A percentile compares a stretch with the other conserved stretches of the same genome.
phyloP scores from a whole-genome alignment of 2,329 filamentous ascomycete species.

The Fusarium bactridioides region DNA sequence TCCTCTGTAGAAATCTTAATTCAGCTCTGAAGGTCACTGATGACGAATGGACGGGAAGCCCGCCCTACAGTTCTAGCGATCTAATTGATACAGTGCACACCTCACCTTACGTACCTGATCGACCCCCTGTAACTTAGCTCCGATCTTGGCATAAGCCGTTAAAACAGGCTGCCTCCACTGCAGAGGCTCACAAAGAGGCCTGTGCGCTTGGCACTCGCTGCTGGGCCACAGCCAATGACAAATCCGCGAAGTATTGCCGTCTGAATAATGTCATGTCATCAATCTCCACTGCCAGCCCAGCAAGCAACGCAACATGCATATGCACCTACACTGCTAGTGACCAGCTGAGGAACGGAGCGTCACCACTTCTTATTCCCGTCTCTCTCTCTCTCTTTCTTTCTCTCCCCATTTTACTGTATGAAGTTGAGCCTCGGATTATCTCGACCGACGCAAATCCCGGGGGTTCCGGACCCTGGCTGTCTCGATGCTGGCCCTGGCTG shows the following conservation, averaged over 20 bases:
- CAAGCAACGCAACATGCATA: not conserved
- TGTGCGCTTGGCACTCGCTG: not conserved
- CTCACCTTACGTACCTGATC: not conserved
- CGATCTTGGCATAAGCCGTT: not conserved
- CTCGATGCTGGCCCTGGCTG: not conserved
- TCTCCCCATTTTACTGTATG: not conserved
- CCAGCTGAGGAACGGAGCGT: slow-evolving; percentile 20
- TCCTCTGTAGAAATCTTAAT: not conserved
- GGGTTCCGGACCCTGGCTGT: not conserved
- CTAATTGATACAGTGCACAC: not conserved
- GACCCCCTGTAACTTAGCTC: not conserved
- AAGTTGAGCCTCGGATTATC: not conserved
- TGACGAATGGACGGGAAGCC: not conserved
- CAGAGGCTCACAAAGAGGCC: slow-evolving; percentile 3
- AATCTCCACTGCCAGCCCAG: not conserved
- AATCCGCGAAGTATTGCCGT: not conserved
- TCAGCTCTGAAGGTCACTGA: not conserved
- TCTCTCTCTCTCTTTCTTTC: not conserved
- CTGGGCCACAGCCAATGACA: not conserved
- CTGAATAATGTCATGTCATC: not conserved
- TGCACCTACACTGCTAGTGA: not conserved
- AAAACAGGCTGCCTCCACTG: not conserved
- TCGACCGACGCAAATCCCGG: not conserved
- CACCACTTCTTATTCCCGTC: not conserved
- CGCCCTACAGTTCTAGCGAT: not conserved